Evolutionary conservation across 2,329 filamentous ascomycete species (phyloP).

Genomic region (Venturiaceae sp.): DNA sequence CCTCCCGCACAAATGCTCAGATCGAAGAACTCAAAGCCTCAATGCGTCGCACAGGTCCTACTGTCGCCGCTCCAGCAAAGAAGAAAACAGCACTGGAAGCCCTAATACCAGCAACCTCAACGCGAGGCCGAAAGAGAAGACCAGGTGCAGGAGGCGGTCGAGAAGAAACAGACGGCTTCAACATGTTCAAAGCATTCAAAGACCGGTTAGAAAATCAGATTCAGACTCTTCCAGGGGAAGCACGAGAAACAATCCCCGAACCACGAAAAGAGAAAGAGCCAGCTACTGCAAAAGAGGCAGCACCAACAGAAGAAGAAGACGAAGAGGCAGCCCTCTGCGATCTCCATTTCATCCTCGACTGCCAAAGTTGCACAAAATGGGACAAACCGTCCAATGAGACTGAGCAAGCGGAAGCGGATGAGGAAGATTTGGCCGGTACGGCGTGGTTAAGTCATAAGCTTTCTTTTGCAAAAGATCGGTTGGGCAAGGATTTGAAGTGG

Average conservation of each 20-base stretch:
- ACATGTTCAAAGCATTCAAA: conserved; percentile 70
- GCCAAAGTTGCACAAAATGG: conserved; percentile 84
- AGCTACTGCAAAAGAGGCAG: conserved; percentile 13
- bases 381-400: conserved; percentile 57
- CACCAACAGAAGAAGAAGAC: conserved; percentile 32
- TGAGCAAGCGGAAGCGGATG: conserved; percentile 47
- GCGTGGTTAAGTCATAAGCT: conserved; percentile 83
- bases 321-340: conserved; percentile 76
- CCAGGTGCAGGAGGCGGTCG: conserved; percentile 45
- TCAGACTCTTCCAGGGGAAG: conserved; percentile 14
- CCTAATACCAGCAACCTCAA: conserved; percentile 64
- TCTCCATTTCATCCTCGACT: conserved; percentile 90
- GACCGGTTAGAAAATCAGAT: conserved; percentile 49
- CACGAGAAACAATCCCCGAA: conserved; percentile 18
- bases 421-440: conserved; percentile 43
- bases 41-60: conserved; percentile 55
- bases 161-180: conserved; percentile 47
- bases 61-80: conserved; percentile 30
- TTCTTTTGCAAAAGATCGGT: conserved; percentile 76
- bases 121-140: conserved; percentile 60
- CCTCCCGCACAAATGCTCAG: conserved; percentile 58
- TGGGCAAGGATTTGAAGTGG: conserved; percentile 86
- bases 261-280: conserved; percentile 12
- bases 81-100: conserved; percentile 60
- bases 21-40: conserved; percentile 73